These are phyloP conservation scores for Lichtheimia ornata DNA, from an alignment of 371 early-diverging fungal species.

Conservation along the genomic window DNA sequence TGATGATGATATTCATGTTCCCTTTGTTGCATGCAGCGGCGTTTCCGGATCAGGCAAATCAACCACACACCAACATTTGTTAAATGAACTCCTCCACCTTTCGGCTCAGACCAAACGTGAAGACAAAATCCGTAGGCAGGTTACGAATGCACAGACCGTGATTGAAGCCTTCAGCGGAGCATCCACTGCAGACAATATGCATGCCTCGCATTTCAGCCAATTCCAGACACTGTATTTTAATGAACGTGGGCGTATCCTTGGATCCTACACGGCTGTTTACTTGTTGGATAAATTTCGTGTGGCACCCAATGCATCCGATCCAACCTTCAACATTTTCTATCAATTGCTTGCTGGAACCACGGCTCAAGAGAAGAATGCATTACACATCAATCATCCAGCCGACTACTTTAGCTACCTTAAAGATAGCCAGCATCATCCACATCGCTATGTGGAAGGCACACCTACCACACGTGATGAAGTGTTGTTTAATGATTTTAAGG, in stretches of 20 bases:
- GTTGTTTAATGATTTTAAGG: constrained; percentile 57
- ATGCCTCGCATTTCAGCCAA: constrained; percentile 67
- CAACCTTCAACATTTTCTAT: constrained; percentile 86
- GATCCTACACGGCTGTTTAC: constrained; percentile 77
- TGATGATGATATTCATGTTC: not conserved
- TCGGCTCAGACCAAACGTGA: constrained; percentile 55
- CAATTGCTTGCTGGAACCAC: constrained; percentile 68
- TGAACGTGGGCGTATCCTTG: constrained; percentile 74
- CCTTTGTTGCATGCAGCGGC: constrained; percentile 48
- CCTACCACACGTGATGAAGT: constrained; percentile 33
- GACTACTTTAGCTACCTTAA: constrained; percentile 59
- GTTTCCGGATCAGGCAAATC: constrained; percentile 79
- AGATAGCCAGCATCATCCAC: constrained; percentile 22
- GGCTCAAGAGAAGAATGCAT: constrained; percentile 56
- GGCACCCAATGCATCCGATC: constrained; percentile 53
- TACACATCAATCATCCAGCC: constrained; percentile 54
- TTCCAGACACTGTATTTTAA: constrained; percentile 85
- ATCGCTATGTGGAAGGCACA: constrained; percentile 1
- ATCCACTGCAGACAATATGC: constrained; percentile 56
- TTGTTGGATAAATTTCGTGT: constrained; percentile 80
- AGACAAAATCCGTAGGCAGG: constrained; percentile 62
- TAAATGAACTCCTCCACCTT: constrained; percentile 64
- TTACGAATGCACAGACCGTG: constrained; percentile 56
- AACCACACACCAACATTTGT: constrained; percentile 63
- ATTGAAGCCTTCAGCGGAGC: constrained; percentile 71